Evolutionary conservation across 306 rosid genomes (phyloP).

Genomic region (Quercus bicolor): DNA sequence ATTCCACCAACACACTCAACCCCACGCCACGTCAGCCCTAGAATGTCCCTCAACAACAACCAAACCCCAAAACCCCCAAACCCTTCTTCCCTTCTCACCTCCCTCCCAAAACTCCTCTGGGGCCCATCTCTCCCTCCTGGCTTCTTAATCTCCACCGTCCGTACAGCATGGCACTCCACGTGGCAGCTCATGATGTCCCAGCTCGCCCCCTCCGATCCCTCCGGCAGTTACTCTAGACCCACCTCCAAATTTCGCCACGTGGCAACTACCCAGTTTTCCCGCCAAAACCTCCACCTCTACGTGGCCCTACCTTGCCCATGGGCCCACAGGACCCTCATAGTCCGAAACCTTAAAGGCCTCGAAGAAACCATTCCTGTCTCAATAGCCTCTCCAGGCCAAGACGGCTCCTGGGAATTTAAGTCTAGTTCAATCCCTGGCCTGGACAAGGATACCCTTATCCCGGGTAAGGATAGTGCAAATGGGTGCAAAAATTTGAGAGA

Average conservation of each 20-base stretch:
- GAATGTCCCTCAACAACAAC: constrained; percentile 40
- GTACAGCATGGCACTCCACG: constrained; percentile 73
- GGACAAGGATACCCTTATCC: constrained; percentile 21
- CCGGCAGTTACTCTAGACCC: constrained; percentile 73
- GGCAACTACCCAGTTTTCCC: constrained; percentile 22
- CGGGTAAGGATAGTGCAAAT: constrained; percentile 58
- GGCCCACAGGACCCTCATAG: constrained; percentile 93
- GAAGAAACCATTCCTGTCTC: constrained; percentile 67
- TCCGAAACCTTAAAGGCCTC: constrained; percentile 78
- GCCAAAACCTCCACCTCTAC: constrained; percentile 59
- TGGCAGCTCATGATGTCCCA: constrained; percentile 93
- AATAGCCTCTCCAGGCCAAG: constrained; percentile 62
- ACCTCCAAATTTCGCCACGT: constrained; percentile 54
- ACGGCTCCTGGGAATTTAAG: constrained; percentile 85
- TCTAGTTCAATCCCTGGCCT: neutral
- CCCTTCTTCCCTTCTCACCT: constrained; percentile 36
- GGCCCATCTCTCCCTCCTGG: constrained; percentile 86
- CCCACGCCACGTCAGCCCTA: constrained; percentile 15
- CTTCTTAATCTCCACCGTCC: constrained; percentile 71
- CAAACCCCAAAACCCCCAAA: constrained; percentile 27
- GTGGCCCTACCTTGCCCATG: constrained; percentile 91
- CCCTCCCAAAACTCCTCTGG: constrained; percentile 78
- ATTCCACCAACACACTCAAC: constrained; percentile 15
- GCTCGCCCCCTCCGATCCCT: constrained; percentile 85
- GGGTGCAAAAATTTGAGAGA: constrained; percentile 59